Conservation (phyloP, 2,329 filamentous ascomycete genomes). For the Colletotrichum neosansevieriae region DNA sequence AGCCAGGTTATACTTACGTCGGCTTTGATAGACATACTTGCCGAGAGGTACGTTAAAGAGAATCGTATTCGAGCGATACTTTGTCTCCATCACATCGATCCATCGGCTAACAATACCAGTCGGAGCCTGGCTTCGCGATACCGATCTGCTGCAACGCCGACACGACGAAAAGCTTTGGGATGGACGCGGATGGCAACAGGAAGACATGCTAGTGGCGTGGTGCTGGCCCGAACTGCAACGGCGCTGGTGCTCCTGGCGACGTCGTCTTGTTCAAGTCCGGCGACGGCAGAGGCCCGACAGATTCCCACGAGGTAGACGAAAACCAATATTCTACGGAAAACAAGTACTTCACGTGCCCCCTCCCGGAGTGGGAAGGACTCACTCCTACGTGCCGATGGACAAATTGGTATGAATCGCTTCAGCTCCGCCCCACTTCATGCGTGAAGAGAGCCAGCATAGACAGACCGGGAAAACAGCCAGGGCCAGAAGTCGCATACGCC, state of each 20-base stretch:
- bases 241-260: background rate
- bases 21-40: background rate
- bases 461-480: background rate
- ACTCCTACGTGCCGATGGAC: background rate
- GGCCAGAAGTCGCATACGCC: background rate
- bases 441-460: too few relatives aligned
- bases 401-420: background rate
- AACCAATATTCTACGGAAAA: background rate
- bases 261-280: conserved; percentile 5
- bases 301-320: background rate
- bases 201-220: background rate
- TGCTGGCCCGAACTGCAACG: background rate
- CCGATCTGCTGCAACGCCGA: background rate
- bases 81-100: too few relatives aligned
- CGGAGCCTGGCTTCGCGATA: background rate
- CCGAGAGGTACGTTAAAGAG: background rate
- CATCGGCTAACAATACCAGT: background rate
- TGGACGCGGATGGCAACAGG: background rate
- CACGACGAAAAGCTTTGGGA: background rate
- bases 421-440: too few relatives aligned
- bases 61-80: background rate
- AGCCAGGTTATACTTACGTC: background rate
- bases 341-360: background rate
- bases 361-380: background rate
- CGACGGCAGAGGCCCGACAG: background rate